Evolutionary conservation across 2,329 filamentous ascomycete genomes (phyloP), one percentile per base, ranked within the genome.

Genomic region (Stagonosporopsis chrysanthemi): DNA sequence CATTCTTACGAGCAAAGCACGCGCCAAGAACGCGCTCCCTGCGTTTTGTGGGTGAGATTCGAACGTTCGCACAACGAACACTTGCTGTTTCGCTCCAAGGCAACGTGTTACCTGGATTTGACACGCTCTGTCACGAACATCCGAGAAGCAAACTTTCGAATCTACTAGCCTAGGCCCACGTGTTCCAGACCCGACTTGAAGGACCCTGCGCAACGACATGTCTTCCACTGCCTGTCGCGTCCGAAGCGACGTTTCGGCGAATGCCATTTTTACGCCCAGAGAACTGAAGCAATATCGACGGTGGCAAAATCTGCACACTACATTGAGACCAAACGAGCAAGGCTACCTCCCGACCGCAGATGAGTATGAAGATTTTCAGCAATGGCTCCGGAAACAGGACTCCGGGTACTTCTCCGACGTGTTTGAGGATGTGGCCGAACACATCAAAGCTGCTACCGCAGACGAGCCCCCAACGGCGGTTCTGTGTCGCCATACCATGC

Each of bases 351-450:
- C 71, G 12, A 67, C 61, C 3, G 71, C 71, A 9, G 51, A 54
- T 31, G 63, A 73, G 41, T 70, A 72, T 31, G 65, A 69, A 35
- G 67, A 69, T 6, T 73, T 72, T 45, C 68, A 72, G 44, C 58
- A 65, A 19, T 73, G 71, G 71, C 59, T 68, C 12, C 64, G 60
- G 39, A 66, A 66, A 29, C 68, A 69, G 36, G 70, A 72, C 47
- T 73, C 70, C 0, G 69, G 70, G 6, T 72, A 72, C 49, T 69
- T 71, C 38, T 72, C 70, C 15, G 70, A 73, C 40, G 56, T 64
- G 2, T 67, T 71, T n/a, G 65, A 66, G 12, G 67, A 69, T 35
- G 63, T 71, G 4, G 54, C 62, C 8, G 56, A 63, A 17, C 65
- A 68, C 41, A 56, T 69, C 44, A 60, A 64, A 36, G 19, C 55